Evolutionary conservation across 257 asterid species (phyloP), one percentile per base, ranked within the genome.

Genomic region (Solanum megistacrolobum): DNA sequence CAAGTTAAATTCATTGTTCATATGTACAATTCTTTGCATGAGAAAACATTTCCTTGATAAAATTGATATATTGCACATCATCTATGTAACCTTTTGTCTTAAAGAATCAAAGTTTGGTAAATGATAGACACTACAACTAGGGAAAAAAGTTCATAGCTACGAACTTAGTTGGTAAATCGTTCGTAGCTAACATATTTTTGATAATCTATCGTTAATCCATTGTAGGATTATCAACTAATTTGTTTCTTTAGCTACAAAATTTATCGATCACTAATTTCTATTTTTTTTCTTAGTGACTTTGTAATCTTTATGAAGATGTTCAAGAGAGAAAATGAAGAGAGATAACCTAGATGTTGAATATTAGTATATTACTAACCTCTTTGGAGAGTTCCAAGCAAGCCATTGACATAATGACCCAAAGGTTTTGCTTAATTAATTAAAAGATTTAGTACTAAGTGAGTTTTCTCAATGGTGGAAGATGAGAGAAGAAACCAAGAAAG

Each of bases 301-400:
- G 21, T 41, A 31, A 35, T 31, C 0, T 11, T 65, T 79, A 55
- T 10, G 79, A 39, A 14, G 32, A 86, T 79, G 23, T 27, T 79
- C 66, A 81, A 46, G 38, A 41, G 60, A 34, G 82, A 36, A 55
- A 52, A 38, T 43, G 38, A 41, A 8, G 83, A 23, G 18, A 11
- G 58, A n/a, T n/a, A 31, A 5, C 34, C 35, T 68, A 72, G 88
- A 75, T 68, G 72, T n/a, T 66, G 20, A 76, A 41, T 39, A 9
- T 18, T 73, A 25, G 20, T 39, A 41, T 39, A 9, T 18, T 73
- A 25, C 91, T 88, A 71, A 95, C 95, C 95, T 93, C 92, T 89
- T 92, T 94, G 89, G 93, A 91, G 11, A 92, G 83, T 87, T 93
- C 90, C 39, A 94, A 89, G 88, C 92, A 88, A 66, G 94, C 94